These are phyloP conservation scores for Colletotrichum paranaense DNA, from an alignment of 2,329 filamentous ascomycete genomes.

Conservation along the genomic window DNA sequence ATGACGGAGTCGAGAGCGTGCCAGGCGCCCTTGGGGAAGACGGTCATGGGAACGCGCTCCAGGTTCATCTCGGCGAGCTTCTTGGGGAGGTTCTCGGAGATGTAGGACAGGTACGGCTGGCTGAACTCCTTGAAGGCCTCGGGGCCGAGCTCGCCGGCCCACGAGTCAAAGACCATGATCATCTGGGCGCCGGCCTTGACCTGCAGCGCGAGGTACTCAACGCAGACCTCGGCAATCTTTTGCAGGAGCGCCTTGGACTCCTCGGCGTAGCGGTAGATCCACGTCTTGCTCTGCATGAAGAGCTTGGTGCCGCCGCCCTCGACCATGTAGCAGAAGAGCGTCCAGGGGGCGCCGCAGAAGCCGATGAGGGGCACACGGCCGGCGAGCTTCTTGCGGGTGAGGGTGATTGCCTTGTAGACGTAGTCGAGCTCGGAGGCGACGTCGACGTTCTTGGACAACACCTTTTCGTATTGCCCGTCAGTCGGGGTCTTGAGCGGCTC, in stretches of 20 bases:
- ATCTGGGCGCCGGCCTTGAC: conserved; percentile 95
- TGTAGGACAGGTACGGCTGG: conserved; percentile 86
- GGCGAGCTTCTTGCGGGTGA: conserved; percentile 87
- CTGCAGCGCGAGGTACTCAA: conserved; percentile 93
- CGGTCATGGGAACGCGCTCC: conserved; percentile 92
- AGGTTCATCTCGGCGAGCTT: conserved; percentile 79
- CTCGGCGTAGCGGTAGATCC: conserved; percentile 90
- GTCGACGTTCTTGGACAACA: conserved; percentile 83
- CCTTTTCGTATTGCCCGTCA: conserved; percentile 83
- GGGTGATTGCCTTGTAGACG: conserved; percentile 93
- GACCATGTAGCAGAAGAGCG: conserved; percentile 98
- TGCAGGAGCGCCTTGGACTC: conserved; percentile 84
- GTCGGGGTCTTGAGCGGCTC: conserved; percentile 81
- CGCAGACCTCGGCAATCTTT: conserved; percentile 94
- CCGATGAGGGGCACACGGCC: conserved; percentile 94
- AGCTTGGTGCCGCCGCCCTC: conserved; percentile 96
- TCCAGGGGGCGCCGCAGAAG: conserved; percentile 98
- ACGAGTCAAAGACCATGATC: conserved; percentile 97
- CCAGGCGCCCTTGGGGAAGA: conserved; percentile 98
- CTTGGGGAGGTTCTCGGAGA: conserved; percentile 82
- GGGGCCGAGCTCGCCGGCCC: conserved; percentile 94
- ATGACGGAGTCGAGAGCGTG: conserved; percentile 91
- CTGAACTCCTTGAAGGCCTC: conserved; percentile 85
- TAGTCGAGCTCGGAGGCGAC: conserved; percentile 89
- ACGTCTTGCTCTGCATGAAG: conserved; percentile 94